These are phyloP conservation scores for Plasmopara muralis DNA, from an alignment of 352 stramenopile species.

Conservation along the genomic window DNA sequence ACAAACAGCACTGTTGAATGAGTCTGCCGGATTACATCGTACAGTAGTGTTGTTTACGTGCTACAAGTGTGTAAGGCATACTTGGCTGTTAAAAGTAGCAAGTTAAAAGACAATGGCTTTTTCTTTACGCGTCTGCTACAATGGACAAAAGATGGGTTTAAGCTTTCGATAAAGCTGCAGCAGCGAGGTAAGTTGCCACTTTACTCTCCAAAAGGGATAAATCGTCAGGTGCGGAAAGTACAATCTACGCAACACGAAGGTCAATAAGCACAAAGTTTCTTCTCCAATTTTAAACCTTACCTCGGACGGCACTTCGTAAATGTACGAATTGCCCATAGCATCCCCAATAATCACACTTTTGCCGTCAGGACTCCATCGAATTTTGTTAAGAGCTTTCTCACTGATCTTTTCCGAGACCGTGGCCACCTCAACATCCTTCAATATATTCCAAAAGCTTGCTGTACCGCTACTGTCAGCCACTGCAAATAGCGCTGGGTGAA, in stretches of 20 bases:
- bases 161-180: slow-evolving; percentile 35
- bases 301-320: slow-evolving; percentile 77
- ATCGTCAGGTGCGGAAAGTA: slow-evolving; percentile 56
- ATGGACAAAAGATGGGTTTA: slow-evolving; percentile 20
- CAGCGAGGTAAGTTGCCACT: slow-evolving; percentile 42
- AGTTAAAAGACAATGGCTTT: neutral
- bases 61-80: neutral
- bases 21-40: neutral
- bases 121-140: slow-evolving; percentile 7
- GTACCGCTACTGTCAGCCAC: slow-evolving; percentile 68
- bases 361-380: slow-evolving; percentile 73
- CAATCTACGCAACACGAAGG: slow-evolving; percentile 37
- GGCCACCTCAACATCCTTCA: slow-evolving; percentile 76
- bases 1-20: slow-evolving; percentile 2
- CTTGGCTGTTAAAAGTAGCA: neutral
- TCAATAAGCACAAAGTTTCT: neutral
- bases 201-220: slow-evolving; percentile 56
- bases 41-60: neutral
- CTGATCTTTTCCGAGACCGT: slow-evolving; percentile 57
- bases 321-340: slow-evolving; percentile 57
- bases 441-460: slow-evolving; percentile 81
- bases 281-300: slow-evolving; percentile 26
- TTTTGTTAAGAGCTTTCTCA: slow-evolving; percentile 75
- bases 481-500: slow-evolving; percentile 75
- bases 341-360: slow-evolving; percentile 78